phyloP scores from a whole-genome alignment of 108 stramenopile genomes.

The Parmales sp. region DNA sequence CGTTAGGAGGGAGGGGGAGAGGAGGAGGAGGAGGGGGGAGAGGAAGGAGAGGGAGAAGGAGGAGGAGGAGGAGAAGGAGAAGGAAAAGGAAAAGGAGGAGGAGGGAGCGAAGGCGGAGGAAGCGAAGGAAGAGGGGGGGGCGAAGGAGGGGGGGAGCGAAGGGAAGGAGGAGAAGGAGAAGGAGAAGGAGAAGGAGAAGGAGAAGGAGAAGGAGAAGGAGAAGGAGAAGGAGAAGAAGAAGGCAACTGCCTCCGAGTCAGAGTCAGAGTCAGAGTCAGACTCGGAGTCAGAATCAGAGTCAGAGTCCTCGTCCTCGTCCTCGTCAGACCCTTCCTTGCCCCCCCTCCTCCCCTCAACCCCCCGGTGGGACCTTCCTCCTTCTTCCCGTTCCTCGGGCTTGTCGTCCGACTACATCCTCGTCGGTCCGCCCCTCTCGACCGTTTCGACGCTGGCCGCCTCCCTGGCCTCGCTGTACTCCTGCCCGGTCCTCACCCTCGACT shows the following conservation, averaged over 20 bases:
- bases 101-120: neutral
- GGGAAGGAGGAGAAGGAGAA: slow-evolving; percentile 7
- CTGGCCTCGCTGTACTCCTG: neutral
- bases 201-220: neutral
- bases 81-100: neutral
- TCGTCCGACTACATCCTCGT: slow-evolving; percentile 13
- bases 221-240: neutral
- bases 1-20: neutral
- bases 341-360: neutral
- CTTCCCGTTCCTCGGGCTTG: neutral
- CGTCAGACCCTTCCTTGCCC: neutral
- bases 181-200: neutral
- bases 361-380: neutral
- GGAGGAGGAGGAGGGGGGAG: neutral
- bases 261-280: no score
- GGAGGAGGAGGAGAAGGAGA: slow-evolving; percentile 15
- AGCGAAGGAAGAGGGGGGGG: neutral
- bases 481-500: neutral
- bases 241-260: no score
- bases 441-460: neutral
- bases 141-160: neutral
- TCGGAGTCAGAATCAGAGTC: no score
- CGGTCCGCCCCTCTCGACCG: slow-evolving; percentile 2
- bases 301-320: no score
- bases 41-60: neutral